phyloP scores from a whole-genome alignment of 768 basidiomycete species.

The Kwoniella sp. region DNA sequence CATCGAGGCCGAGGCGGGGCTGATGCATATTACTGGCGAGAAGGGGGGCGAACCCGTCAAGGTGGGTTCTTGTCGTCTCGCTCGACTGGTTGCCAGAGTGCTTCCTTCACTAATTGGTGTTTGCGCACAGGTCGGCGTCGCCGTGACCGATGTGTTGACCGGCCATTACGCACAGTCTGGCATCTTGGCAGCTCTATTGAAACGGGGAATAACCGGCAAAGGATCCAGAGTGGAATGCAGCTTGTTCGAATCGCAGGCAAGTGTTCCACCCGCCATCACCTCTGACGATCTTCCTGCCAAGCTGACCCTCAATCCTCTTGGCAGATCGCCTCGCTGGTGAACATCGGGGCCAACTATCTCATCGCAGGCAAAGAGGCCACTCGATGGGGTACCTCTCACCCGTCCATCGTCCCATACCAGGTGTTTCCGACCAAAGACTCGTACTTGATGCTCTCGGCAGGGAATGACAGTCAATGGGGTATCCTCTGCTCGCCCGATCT shows the following conservation, averaged over 20 bases:
- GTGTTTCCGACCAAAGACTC: slow-evolving; percentile 82
- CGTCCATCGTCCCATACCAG: slow-evolving; percentile 90
- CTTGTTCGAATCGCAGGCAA: slow-evolving; percentile 83
- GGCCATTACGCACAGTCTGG: slow-evolving; percentile 83
- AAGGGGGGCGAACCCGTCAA: slow-evolving; percentile 78
- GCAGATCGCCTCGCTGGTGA: slow-evolving; percentile 83
- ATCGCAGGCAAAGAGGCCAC: slow-evolving; percentile 76
- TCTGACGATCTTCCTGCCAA: background rate
- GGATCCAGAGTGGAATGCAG: slow-evolving; percentile 91
- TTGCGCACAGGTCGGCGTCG: slow-evolving; percentile 67
- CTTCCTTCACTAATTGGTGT: background rate
- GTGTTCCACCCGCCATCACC: slow-evolving; percentile 12
- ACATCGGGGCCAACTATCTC: slow-evolving; percentile 89
- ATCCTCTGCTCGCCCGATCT: slow-evolving; percentile 59
- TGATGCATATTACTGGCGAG: slow-evolving; percentile 95
- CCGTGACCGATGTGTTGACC: slow-evolving; percentile 79
- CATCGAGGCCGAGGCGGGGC: slow-evolving; percentile 85
- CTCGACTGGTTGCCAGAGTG: background rate
- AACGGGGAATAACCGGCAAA: slow-evolving; percentile 73
- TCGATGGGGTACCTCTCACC: slow-evolving; percentile 87
- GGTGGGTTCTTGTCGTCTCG: no score
- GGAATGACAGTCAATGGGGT: slow-evolving; percentile 79
- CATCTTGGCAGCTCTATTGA: slow-evolving; percentile 82
- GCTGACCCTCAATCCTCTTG: background rate
- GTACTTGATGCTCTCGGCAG: slow-evolving; percentile 89